Conservation (phyloP, 1,284 basidiomycete species). For the Golubevia sp. region DNA sequence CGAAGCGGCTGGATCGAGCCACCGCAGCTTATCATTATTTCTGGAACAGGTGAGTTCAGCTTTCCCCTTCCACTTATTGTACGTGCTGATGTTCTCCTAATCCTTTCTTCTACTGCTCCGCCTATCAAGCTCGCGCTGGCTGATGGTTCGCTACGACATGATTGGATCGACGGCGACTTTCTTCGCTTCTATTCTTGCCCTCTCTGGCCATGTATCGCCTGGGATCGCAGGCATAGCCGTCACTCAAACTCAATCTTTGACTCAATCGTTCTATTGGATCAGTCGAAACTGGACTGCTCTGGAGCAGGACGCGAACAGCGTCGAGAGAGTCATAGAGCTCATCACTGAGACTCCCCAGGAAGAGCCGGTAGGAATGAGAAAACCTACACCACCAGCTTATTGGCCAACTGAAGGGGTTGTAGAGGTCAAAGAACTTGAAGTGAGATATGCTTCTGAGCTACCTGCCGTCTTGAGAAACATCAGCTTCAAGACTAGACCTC, state of each 20-base stretch:
- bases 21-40: no score
- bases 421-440: constrained; percentile 70
- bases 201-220: constrained; percentile 6
- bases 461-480: constrained; percentile 75
- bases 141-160: constrained; percentile 4
- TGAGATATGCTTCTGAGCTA: constrained; percentile 74
- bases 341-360: no score
- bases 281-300: constrained; percentile 18
- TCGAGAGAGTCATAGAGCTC: no score
- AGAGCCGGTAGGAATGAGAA: constrained; percentile 1
- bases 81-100: no score
- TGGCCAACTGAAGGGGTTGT: constrained; percentile 75
- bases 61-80: no score
- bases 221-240: constrained; percentile 32
- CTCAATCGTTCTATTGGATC: constrained; percentile 21
- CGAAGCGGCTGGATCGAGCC: constrained; percentile 17
- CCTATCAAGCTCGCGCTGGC: constrained; percentile 3
- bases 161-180: constrained; percentile 1
- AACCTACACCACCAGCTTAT: constrained; percentile 64
- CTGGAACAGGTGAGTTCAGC: no score
- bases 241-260: constrained; percentile 20
- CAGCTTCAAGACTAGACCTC: constrained; percentile 64
- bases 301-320: constrained; percentile 18
- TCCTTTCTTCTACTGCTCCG: no score
- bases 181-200: neutral